Percentiles rank a stretch among this genome's conserved stretches.
phyloP scores from a whole-genome alignment of 805 yeast species.

The Nakazawaea anatomiae region DNA sequence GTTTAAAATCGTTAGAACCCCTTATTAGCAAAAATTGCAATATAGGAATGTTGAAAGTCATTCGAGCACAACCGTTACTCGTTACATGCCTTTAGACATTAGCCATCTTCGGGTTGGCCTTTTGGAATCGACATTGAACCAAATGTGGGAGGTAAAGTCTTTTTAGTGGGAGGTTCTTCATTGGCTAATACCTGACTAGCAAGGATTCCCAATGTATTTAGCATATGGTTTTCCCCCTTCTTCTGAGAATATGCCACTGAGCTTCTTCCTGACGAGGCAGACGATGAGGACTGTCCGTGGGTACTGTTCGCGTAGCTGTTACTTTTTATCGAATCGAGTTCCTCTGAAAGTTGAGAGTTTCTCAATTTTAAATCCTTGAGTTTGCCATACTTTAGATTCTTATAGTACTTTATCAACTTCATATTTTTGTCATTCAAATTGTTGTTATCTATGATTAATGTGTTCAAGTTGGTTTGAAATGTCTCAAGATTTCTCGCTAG shows the following conservation, averaged over 20 bases:
- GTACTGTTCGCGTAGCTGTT: not conserved
- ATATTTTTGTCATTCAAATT: slow-evolving; percentile 24
- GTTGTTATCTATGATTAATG: slow-evolving; percentile 23
- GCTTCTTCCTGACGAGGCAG: slow-evolving; percentile 9
- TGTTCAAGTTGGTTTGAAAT: slow-evolving; percentile 20
- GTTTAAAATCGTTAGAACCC: no score
- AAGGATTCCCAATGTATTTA: slow-evolving; percentile 28
- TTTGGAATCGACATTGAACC: not conserved
- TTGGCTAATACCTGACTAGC: slow-evolving; percentile 28
- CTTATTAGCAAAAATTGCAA: no score
- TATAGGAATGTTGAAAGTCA: no score
- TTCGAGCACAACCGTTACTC: no score
- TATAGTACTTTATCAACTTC: slow-evolving; percentile 25
- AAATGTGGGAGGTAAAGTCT: slow-evolving; percentile 7
- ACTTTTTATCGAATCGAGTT: slow-evolving; percentile 12
- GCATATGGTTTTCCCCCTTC: slow-evolving; percentile 15
- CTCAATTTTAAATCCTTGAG: slow-evolving; percentile 21
- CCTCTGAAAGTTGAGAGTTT: slow-evolving; percentile 20
- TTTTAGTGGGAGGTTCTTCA: slow-evolving; percentile 14
- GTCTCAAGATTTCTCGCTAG: slow-evolving; percentile 21
- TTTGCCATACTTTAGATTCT: slow-evolving; percentile 22
- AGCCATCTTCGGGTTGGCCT: not conserved
- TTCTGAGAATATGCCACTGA: slow-evolving; percentile 3
- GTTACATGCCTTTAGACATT: not conserved
- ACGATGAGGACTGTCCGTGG: not conserved